Conservation (phyloP, 768 basidiomycete genomes). For the Suillus sp. region DNA sequence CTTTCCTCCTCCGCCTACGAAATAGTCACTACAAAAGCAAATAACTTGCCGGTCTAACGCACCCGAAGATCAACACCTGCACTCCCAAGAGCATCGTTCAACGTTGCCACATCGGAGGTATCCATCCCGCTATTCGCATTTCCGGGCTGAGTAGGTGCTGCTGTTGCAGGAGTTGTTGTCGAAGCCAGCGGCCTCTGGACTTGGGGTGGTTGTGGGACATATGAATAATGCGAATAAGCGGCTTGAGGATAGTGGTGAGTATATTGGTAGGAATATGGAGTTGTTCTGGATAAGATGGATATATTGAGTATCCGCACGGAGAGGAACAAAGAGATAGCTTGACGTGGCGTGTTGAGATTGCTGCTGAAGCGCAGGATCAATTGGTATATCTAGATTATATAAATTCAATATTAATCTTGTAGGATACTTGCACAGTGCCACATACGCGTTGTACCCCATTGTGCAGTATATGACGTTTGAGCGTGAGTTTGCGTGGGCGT, state of each 20-base stretch:
- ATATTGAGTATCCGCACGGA: constrained; percentile 12
- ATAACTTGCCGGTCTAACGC: constrained; percentile 21
- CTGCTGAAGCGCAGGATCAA: constrained; percentile 69
- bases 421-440: constrained; percentile 9
- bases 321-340: constrained; percentile 19
- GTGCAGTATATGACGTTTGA: constrained; percentile 36
- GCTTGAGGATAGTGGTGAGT: constrained; percentile 41
- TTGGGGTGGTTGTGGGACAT: constrained; percentile 33
- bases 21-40: constrained; percentile 1
- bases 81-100: constrained; percentile 85
- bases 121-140: constrained; percentile 46
- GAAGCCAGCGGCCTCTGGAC: constrained; percentile 31
- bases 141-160: constrained; percentile 26
- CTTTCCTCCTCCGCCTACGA: constrained; percentile 85
- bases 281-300: constrained; percentile 37
- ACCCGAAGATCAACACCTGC: constrained; percentile 87
- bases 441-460: constrained; percentile 44
- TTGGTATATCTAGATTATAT: constrained; percentile 53
- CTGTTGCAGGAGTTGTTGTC: constrained; percentile 19
- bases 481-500: constrained; percentile 34
- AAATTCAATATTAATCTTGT: constrained; percentile 5
- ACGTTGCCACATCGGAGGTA: constrained; percentile 70
- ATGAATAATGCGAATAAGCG: constrained; percentile 47
- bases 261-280: constrained; percentile 50
- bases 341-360: constrained; percentile 52